Percentiles rank a stretch among this genome's conserved stretches.
These are phyloP conservation scores for Pelargonium australe DNA, from an alignment of 441 rosid genomes.

Conservation along the genomic window DNA sequence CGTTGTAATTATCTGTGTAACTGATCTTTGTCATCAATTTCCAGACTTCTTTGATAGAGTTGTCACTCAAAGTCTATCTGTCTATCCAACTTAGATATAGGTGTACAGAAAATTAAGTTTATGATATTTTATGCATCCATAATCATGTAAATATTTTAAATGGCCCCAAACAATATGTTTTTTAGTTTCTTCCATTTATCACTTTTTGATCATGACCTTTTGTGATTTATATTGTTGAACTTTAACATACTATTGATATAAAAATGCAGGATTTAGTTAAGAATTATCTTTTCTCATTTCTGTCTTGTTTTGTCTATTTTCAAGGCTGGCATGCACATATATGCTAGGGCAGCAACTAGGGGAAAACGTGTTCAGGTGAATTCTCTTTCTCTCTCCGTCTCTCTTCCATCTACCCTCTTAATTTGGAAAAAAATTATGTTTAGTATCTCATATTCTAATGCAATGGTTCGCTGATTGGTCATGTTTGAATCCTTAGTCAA, in stretches of 20 bases:
- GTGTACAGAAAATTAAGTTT: neutral
- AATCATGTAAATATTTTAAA: neutral
- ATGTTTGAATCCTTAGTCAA: constrained; percentile 22
- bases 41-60: constrained; percentile 4
- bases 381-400: constrained; percentile 10
- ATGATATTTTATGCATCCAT: neutral
- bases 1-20: too few species aligned
- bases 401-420: neutral
- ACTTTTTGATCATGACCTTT: neutral
- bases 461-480: constrained; percentile 14
- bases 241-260: neutral
- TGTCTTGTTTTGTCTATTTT: neutral
- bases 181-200: neutral
- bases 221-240: neutral
- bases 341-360: constrained; percentile 38
- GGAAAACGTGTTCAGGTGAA: constrained; percentile 42
- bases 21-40: neutral
- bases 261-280: neutral
- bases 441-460: neutral
- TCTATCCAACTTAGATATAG: neutral
- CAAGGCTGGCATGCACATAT: constrained; percentile 27
- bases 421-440: neutral
- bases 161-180: neutral
- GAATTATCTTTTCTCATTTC: neutral
- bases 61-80: neutral